Evolutionary conservation across 2,329 filamentous ascomycete species (phyloP).

Genomic region (Rhynchosporium graminicola): DNA sequence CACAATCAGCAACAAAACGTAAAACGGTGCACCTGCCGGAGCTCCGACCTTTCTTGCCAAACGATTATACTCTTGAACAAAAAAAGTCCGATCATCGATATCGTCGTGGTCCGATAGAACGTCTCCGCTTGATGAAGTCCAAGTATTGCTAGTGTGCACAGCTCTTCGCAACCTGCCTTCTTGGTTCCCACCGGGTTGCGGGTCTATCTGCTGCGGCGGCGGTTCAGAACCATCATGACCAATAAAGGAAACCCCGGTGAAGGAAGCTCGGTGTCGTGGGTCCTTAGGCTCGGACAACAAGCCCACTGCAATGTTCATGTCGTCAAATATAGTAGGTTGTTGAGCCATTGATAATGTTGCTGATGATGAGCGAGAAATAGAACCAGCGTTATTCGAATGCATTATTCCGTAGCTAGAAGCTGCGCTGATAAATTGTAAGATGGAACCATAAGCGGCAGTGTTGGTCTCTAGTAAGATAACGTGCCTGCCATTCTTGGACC

Average conservation of each 20-base stretch:
- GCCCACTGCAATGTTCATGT: slow-evolving; percentile 34
- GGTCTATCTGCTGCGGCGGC: slow-evolving; percentile 12
- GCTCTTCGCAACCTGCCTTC: slow-evolving; percentile 22
- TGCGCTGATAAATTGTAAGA: slow-evolving; percentile 16
- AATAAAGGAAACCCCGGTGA: slow-evolving; percentile 19
- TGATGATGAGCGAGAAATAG: slow-evolving; percentile 36
- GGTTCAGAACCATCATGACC: slow-evolving; percentile 14
- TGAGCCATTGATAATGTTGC: slow-evolving; percentile 31
- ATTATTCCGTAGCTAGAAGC: slow-evolving; percentile 31
- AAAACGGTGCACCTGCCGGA: neutral
- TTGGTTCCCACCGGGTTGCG: neutral
- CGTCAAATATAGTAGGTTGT: slow-evolving; percentile 25
- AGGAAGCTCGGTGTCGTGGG: slow-evolving; percentile 28
- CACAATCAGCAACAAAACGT: slow-evolving; percentile 15
- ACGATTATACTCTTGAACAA: slow-evolving; percentile 60
- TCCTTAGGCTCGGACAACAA: slow-evolving; percentile 31
- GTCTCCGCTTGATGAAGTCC: slow-evolving; percentile 57
- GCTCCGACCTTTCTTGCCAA: slow-evolving; percentile 56
- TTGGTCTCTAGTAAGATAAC: slow-evolving; percentile 15
- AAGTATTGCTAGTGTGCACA: slow-evolving; percentile 50
- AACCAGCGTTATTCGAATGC: slow-evolving; percentile 34
- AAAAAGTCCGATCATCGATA: slow-evolving; percentile 49
- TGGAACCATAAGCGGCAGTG: neutral
- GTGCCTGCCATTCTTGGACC: slow-evolving; percentile 8
- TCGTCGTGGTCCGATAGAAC: slow-evolving; percentile 52